phyloP scores from a whole-genome alignment of 345 rosid genomes.

The Garcia nutans region DNA sequence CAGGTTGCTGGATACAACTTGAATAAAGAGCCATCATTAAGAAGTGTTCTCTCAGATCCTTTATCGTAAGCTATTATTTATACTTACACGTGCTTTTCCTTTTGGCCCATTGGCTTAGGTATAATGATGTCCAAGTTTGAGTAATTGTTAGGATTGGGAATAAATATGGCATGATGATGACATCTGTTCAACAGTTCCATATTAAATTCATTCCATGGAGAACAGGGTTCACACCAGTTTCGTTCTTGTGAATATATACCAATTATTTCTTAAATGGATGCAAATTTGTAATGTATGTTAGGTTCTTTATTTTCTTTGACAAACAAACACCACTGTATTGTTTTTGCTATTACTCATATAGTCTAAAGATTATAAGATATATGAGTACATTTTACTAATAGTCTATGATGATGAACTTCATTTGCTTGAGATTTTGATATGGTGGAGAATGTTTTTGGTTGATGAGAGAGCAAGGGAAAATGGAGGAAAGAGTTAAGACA shows the following conservation, averaged over 20 bases:
- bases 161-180: not conserved
- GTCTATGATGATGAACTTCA: not conserved
- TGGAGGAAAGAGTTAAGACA: no score
- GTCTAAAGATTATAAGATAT: not conserved
- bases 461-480: no score
- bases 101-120: constrained; percentile 8
- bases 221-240: not conserved
- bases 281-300: not conserved
- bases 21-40: constrained; percentile 79
- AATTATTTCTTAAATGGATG: not conserved
- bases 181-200: not conserved
- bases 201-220: not conserved
- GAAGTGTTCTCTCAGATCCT: constrained; percentile 96
- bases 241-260: not conserved
- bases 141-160: not conserved
- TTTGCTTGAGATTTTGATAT: not conserved
- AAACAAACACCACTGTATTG: not conserved
- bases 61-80: constrained; percentile 69
- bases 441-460: no score
- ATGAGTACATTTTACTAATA: not conserved
- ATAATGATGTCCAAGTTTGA: constrained; percentile 2
- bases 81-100: constrained; percentile 19
- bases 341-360: not conserved
- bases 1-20: constrained; percentile 63
- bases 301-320: not conserved